These are phyloP conservation scores for Leccinellum albellum DNA, from an alignment of 768 basidiomycete genomes.

Conservation along the genomic window DNA sequence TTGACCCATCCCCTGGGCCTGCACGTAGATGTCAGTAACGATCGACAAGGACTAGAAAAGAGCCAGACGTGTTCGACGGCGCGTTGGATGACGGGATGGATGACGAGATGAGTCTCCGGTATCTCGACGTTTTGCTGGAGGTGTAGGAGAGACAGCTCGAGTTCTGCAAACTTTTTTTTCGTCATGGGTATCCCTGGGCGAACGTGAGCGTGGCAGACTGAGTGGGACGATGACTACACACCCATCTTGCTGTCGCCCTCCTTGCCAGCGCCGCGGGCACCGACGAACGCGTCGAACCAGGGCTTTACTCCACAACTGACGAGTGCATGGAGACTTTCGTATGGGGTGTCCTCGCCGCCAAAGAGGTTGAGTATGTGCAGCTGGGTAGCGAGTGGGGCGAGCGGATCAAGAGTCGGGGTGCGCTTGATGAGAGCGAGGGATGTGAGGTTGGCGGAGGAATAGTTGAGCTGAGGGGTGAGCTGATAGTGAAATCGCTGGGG, in stretches of 20 bases:
- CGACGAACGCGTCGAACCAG: constrained; percentile 98
- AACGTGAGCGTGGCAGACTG: neutral
- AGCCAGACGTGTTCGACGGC: constrained; percentile 69
- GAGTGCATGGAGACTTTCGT: constrained; percentile 92
- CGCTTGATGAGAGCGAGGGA: constrained; percentile 97
- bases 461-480: constrained; percentile 69
- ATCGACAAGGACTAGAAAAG: constrained; percentile 29
- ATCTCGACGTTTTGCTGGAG: constrained; percentile 99
- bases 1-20: constrained; percentile 48
- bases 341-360: constrained; percentile 84
- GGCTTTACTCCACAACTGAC: constrained; percentile 96
- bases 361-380: constrained; percentile 92
- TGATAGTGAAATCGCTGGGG: constrained; percentile 62
- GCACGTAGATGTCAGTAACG: constrained; percentile 6
- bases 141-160: constrained; percentile 90
- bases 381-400: constrained; percentile 77
- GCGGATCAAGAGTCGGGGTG: constrained; percentile 72
- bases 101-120: constrained; percentile 89
- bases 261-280: constrained; percentile 70
- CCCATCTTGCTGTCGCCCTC: constrained; percentile 84
- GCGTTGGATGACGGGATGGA: constrained; percentile 85
- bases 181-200: constrained; percentile 85
- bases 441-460: constrained; percentile 74
- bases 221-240: constrained; percentile 26
- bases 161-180: constrained; percentile 98